Evolutionary conservation across 257 asterid species (phyloP), one percentile per base, ranked within the genome.

Genomic region (Ocimum tenuiflorum): DNA sequence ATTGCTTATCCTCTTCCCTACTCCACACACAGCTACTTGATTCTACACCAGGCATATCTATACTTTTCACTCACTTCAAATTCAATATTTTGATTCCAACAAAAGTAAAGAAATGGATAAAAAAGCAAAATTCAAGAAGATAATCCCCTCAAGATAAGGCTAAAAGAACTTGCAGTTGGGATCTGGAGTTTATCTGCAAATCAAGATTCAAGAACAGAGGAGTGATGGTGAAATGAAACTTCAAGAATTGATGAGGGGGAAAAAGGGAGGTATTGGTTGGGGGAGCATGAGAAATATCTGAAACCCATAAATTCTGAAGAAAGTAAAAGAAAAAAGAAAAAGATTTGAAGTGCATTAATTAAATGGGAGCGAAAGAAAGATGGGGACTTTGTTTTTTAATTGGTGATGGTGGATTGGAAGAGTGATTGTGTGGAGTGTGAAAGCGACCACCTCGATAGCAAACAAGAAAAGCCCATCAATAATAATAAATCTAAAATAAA

Each of bases 1-100:
- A 90, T 27, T 73, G 80, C 79, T 73, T 79, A 69, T 94, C 97
- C 73, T 90, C 81, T 73, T 94, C 96, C 76, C 92, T 85, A 60
- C 82, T 88, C 99, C 97, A 90, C 20, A 62, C 45, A 47, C 88
- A 82, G 73, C 77, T 73, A 77, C 81, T 78, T 9, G 87, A 77
- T 74, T 87, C 91, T 52, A 77, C 84, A 3, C 72, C 82, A 53
- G 82, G 82, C 99, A 92, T 59, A 52, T 86, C 86, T 82, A 67
- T 55, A 39, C 64, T 72, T n/a, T n/a, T n/a, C n/a, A n/a, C n/a
- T n/a, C n/a, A n/a, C n/a, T n/a, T n/a, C 70, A 19, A 59, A 33
- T 74, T 69, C 62, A 55, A 60, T 72, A 71, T 4, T 27, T 27
- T 27, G 24, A 61, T 4, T 61, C 58, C 52, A 23, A 69, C n/a